Evolutionary conservation across 2,329 filamentous ascomycete species (phyloP), one percentile per base, ranked within the genome.

Genomic region (Sporothrix sp.): DNA sequence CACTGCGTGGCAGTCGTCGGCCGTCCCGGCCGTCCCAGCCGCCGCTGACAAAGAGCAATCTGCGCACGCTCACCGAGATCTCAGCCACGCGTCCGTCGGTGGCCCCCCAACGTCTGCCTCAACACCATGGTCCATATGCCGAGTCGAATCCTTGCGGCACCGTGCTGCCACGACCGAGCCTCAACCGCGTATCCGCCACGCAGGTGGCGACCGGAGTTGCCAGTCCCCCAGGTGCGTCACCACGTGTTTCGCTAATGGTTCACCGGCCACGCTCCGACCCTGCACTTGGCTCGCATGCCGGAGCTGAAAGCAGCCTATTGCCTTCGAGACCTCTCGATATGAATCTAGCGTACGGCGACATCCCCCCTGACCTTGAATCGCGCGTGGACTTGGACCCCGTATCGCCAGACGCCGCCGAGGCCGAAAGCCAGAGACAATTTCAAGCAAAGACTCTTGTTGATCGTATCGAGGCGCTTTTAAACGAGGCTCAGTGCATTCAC

Each of bases 401-500:
- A 1, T 54, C 11, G 2, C n/a, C 18, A 18, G 4, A 3, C 21
- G 10, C 10, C 8, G 38, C 13, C 16, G 18, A 14, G 5, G 45
- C 53, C 6, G 61, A 63, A 21, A 58, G 61, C 10, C 77, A 80
- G 57, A 76, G 71, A 57, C 61, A 71, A 46, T 71, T 70, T 1
- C 65, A 71, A 52, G 65, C 62, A 1, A 53, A 59, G 8, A 63
- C 71, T 16, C 79, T 95, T 42, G 81, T 95, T 53, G 76, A 72
- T 53, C 82, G 80, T 58, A 82, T 95, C 40, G 88, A 95, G 64
- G 69, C 71, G 43, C 72, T 96, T 2, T 74, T 97, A 2, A 81
- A 91, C 56, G 90, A 97, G 66, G 88, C 87, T 16, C 82, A 96
- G 58, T 96, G 90, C 68, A 64, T 95, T 25, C 89, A 95, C 56